Percentiles rank a stretch among this genome's conserved stretches.
phyloP scores from a whole-genome alignment of 2,329 filamentous ascomycete genomes.

The Nothophaeocryptopus gaeumannii region DNA sequence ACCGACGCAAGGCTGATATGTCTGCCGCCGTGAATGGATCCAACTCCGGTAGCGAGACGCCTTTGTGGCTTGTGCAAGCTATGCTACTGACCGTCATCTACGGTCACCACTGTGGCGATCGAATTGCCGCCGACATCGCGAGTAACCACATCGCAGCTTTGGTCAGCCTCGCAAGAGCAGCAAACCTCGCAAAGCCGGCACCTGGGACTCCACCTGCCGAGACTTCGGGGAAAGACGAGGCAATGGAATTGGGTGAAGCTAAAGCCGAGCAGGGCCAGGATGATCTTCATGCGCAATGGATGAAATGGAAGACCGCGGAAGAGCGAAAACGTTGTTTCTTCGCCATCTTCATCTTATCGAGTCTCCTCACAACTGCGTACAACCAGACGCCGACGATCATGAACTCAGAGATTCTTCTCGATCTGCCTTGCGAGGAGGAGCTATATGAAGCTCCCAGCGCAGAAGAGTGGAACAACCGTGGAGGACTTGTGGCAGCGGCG shows the following conservation, averaged over 20 bases:
- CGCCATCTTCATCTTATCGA: slow-evolving; percentile 86
- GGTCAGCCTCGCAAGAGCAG: slow-evolving; percentile 84
- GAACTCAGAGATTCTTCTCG: slow-evolving; percentile 87
- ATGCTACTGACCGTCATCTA: slow-evolving; percentile 97
- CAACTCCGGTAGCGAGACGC: slow-evolving; percentile 53
- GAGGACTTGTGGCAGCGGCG: slow-evolving; percentile 66
- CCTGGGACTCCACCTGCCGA: slow-evolving; percentile 14
- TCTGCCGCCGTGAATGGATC: slow-evolving; percentile 55
- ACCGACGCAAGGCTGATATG: slow-evolving; percentile 81
- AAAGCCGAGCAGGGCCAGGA: slow-evolving; percentile 19
- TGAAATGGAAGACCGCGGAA: slow-evolving; percentile 82
- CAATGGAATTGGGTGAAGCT: slow-evolving; percentile 43
- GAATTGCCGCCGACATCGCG: slow-evolving; percentile 84
- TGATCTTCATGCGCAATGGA: slow-evolving; percentile 71
- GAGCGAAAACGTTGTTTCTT: slow-evolving; percentile 92
- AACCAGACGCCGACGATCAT: slow-evolving; percentile 88
- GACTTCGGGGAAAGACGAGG: slow-evolving; percentile 43
- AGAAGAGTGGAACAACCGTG: slow-evolving; percentile 75
- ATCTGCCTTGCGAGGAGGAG: slow-evolving; percentile 89
- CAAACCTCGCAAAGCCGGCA: slow-evolving; percentile 65
- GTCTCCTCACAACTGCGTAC: slow-evolving; percentile 85
- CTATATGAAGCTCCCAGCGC: slow-evolving; percentile 81
- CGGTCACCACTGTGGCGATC: slow-evolving; percentile 90
- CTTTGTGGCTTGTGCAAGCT: slow-evolving; percentile 91
- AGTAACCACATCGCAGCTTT: slow-evolving; percentile 88